Conservation (phyloP, 257 asterid genomes). For the Phtheirospermum japonicum region DNA sequence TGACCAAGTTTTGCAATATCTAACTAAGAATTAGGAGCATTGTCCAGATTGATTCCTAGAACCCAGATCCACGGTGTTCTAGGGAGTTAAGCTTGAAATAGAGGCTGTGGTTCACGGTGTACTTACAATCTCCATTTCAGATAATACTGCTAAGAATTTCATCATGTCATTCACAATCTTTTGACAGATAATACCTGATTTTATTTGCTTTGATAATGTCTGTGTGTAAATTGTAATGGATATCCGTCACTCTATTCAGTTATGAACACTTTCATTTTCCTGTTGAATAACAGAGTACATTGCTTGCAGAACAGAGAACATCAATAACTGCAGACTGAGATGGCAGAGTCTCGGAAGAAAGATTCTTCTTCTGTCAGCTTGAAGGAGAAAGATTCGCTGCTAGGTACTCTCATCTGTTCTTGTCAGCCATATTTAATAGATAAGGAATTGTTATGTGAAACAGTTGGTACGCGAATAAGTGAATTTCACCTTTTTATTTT, state of each 20-base stretch:
- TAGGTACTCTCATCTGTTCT: conserved; percentile 42
- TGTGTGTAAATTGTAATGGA: background rate
- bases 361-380: conserved; percentile 38
- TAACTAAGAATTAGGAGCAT: background rate
- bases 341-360: conserved; percentile 61
- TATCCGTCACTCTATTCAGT: conserved; percentile 9
- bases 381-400: conserved; percentile 51
- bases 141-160: background rate
- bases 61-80: background rate
- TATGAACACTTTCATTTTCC: conserved; percentile 1
- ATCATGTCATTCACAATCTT: conserved; percentile 1
- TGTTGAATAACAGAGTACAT: conserved; percentile 12
- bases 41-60: background rate
- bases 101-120: background rate
- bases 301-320: conserved; percentile 33
- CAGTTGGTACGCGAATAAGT: background rate
- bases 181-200: conserved; percentile 2
- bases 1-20: background rate
- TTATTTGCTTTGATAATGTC: conserved; percentile 4
- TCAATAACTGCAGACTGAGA: conserved; percentile 30
- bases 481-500: background rate
- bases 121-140: background rate
- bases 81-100: background rate
- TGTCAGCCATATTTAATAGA: background rate
- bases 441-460: conserved; percentile 13